Percentiles rank a stretch among this genome's conserved stretches.
Conservation (phyloP, 148 eudicot species). For the Talinum fruticosum region DNA sequence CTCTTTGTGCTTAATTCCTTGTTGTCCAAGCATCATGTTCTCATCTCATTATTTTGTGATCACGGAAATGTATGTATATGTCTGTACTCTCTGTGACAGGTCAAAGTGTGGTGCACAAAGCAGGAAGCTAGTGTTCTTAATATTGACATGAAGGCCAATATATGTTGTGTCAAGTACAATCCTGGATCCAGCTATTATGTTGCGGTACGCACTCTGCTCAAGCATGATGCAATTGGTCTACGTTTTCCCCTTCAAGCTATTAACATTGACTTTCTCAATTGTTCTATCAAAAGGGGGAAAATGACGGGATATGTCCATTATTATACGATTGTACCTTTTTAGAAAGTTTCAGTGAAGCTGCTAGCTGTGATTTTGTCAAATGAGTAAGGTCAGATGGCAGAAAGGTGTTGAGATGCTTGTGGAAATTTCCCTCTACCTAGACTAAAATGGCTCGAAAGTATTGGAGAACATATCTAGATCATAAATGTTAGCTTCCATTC, state of each 20-base stretch:
- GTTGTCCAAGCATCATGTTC: not conserved
- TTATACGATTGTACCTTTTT: too few species aligned
- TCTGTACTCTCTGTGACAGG: constrained; percentile 38
- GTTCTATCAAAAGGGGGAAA: too few species aligned
- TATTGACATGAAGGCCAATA: constrained; percentile 79
- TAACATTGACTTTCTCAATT: not conserved
- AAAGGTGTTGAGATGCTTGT: not conserved
- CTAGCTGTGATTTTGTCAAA: not conserved
- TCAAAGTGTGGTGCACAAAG: constrained; percentile 73
- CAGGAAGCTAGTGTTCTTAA: constrained; percentile 75
- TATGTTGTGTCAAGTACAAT: constrained; percentile 77
- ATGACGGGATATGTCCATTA: too few species aligned
- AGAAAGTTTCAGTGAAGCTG: not conserved
- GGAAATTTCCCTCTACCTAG: not conserved
- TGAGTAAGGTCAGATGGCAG: not conserved
- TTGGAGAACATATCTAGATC: not conserved
- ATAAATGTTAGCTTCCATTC: not conserved
- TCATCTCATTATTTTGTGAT: not conserved
- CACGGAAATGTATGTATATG: not conserved
- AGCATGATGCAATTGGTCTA: not conserved
- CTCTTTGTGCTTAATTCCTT: not conserved
- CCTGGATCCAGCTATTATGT: constrained; percentile 65
- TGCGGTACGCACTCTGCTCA: constrained; percentile 42
- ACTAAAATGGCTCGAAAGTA: not conserved
- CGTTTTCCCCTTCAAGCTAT: not conserved